Percentiles rank a stretch among this genome's conserved stretches.
Conservation (phyloP, 2,329 filamentous ascomycete genomes). For the Remersonia thermophila region DNA sequence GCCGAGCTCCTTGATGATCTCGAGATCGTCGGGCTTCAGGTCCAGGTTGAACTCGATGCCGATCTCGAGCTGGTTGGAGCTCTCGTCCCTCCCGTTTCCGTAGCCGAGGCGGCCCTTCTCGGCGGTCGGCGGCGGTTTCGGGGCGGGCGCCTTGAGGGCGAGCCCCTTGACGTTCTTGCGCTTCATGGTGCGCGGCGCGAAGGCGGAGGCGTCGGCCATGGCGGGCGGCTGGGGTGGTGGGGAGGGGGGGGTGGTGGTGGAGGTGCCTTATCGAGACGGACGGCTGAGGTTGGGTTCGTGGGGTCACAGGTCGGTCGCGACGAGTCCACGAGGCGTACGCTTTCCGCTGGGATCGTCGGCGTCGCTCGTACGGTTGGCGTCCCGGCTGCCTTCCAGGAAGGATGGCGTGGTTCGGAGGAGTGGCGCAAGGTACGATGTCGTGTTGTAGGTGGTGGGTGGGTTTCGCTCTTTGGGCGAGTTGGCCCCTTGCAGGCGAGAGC, state of each 20-base stretch:
- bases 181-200: constrained; percentile 76
- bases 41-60: constrained; percentile 95
- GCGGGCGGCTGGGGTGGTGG: constrained; percentile 15
- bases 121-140: constrained; percentile 59
- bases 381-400: no score
- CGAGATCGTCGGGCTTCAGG: constrained; percentile 78
- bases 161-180: constrained; percentile 98
- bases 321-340: no score
- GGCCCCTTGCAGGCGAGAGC: constrained; percentile 2
- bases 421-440: no score
- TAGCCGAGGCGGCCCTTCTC: constrained; percentile 54
- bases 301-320: neutral
- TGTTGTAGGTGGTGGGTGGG: neutral
- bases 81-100: constrained; percentile 45
- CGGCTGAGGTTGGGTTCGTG: neutral
- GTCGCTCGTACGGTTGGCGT: no score
- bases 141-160: constrained; percentile 66
- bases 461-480: neutral
- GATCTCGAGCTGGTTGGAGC: constrained; percentile 70
- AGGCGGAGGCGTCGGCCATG: constrained; percentile 44
- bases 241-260: neutral
- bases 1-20: constrained; percentile 87
- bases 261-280: neutral
- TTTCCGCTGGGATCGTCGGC: no score
- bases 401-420: no score